Percentiles rank a stretch among this genome's conserved stretches.
These are phyloP conservation scores for Lineolata rhizophorae DNA, from an alignment of 495 filamentous ascomycete species.

Conservation along the genomic window DNA sequence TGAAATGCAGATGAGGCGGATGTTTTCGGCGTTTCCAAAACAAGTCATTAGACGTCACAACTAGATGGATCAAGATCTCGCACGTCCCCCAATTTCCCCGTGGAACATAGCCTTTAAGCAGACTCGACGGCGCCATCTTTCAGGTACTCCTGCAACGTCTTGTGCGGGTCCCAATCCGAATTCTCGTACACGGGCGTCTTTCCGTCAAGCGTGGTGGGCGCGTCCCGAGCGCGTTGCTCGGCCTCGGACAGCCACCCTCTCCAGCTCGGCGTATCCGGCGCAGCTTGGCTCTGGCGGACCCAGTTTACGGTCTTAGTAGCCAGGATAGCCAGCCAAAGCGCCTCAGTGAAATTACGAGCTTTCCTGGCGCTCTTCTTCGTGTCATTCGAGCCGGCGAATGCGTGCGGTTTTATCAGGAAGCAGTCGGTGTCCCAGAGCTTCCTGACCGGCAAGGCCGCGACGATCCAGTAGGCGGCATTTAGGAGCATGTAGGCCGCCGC, in stretches of 20 bases:
- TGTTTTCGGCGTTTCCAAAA: too few relatives aligned
- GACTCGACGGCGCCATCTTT: too few relatives aligned
- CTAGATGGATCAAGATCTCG: too few relatives aligned
- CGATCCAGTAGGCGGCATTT: conserved; percentile 23
- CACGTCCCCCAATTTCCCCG: too few relatives aligned
- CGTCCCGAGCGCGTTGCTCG: conserved; percentile 2
- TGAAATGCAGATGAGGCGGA: too few relatives aligned
- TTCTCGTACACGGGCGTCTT: conserved; percentile 9
- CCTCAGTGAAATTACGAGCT: conserved; percentile 16
- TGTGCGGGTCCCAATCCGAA: conserved; percentile 11
- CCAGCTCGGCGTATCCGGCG: conserved; percentile 21
- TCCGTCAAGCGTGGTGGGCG: not conserved
- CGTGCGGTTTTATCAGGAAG: conserved; percentile 15
- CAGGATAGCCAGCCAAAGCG: conserved; percentile 23
- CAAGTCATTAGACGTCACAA: too few relatives aligned
- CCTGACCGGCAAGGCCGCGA: conserved; percentile 20
- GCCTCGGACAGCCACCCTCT: conserved; percentile 19
- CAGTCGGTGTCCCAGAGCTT: conserved; percentile 21
- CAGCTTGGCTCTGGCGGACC: conserved; percentile 14
- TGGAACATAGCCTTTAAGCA: too few relatives aligned
- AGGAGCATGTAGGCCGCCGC: conserved; percentile 23
- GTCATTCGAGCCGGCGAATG: conserved; percentile 11
- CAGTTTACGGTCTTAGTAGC: conserved; percentile 18
- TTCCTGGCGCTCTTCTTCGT: conserved; percentile 3
- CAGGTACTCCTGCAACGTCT: too few relatives aligned